Evolutionary conservation across 202 grass and related monocot species (phyloP).

Genomic region (Brachypodium distachyon): DNA sequence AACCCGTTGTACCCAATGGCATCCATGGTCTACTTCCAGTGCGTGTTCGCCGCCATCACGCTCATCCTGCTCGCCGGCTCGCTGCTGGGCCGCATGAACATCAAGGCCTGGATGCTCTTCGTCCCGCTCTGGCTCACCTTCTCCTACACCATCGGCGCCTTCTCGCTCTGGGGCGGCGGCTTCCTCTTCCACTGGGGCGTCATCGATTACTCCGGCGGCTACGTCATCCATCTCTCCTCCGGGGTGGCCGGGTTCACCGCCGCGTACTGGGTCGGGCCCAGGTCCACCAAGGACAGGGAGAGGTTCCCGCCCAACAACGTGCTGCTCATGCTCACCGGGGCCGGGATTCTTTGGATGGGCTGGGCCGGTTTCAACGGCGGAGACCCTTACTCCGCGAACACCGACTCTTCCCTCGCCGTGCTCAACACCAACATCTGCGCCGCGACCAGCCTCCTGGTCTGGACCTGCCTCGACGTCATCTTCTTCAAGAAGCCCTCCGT

Average conservation of each 20-base stretch:
- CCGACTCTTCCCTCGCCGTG: conserved; percentile 73
- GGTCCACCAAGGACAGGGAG: conserved; percentile 84
- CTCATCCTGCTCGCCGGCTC: conserved; percentile 83
- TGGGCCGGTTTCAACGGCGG: conserved; percentile 98
- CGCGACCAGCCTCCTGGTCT: conserved; percentile 78
- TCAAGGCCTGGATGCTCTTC: conserved; percentile 89
- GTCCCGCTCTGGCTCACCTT: conserved; percentile 97
- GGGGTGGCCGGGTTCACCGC: conserved; percentile 70
- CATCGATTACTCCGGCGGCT: conserved; percentile 92
- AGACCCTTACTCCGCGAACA: conserved; percentile 74
- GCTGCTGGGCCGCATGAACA: conserved; percentile 87
- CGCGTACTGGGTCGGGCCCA: conserved; percentile 82
- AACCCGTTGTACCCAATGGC: conserved; percentile 69
- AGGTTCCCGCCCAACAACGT: conserved; percentile 94
- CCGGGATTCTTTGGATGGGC: conserved; percentile 91
- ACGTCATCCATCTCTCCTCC: conserved; percentile 88
- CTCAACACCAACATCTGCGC: conserved; percentile 94
- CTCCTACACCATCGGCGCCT: conserved; percentile 84
- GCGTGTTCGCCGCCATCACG: conserved; percentile 87
- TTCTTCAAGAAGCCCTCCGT: conserved; percentile 98
- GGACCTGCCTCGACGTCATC: conserved; percentile 91
- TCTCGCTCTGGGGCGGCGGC: conserved; percentile 88
- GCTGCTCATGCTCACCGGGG: conserved; percentile 78
- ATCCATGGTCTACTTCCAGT: conserved; percentile 95
- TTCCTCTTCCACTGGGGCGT: conserved; percentile 97